Evolutionary conservation across 2,329 filamentous ascomycete genomes (phyloP), one percentile per base, ranked within the genome.

Genomic region (Fusarium albidum): DNA sequence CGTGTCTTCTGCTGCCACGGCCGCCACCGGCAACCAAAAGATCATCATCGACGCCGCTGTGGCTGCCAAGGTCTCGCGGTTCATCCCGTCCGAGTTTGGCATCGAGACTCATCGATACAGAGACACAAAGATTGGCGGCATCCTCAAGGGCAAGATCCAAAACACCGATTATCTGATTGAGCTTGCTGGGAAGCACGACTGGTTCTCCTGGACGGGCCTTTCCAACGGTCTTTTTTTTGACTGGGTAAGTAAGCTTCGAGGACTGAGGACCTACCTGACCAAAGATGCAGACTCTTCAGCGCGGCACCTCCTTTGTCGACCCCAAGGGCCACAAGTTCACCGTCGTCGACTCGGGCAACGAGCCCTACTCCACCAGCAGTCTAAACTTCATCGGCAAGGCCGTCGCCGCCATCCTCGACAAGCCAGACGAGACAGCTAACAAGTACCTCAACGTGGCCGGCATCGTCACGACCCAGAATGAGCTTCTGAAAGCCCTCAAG

Each of bases 151-250:
- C 15, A 47, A 47, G 25, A 34, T 50, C 25, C 18, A 28, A 8
- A 44, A 44, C 13, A 44, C 29, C 38, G 51, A 63, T 9, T 52
- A 59, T 10, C 25, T 65, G 10, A 52, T 46, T 11, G 50, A 59
- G 32, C 34, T 59, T 5, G 47, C 57, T 3, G 26, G 53, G 32
- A 53, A 59, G 50, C 47, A 61, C 26, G 48, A 50, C 12, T 55
- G 44, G 38, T 80, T 89, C 57, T 79, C 75, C 26, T 89, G 86
- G 85, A 87, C 83, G 2, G 81, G 75, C 3, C 67, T 89, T 12
- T 78, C 84, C 4, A 81, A 75, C 9, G 83, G 85, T 0, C 72
- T 81, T 3, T 84, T 89, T 69, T 86, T 89, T 65, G 86, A 89
- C 64, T 84, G 80, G 82, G 77, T 79, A 66, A 21, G 71, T 63